These are phyloP conservation scores for Aspergillus clavatus DNA, from an alignment of 2,329 filamentous ascomycete genomes.

Conservation along the genomic window DNA sequence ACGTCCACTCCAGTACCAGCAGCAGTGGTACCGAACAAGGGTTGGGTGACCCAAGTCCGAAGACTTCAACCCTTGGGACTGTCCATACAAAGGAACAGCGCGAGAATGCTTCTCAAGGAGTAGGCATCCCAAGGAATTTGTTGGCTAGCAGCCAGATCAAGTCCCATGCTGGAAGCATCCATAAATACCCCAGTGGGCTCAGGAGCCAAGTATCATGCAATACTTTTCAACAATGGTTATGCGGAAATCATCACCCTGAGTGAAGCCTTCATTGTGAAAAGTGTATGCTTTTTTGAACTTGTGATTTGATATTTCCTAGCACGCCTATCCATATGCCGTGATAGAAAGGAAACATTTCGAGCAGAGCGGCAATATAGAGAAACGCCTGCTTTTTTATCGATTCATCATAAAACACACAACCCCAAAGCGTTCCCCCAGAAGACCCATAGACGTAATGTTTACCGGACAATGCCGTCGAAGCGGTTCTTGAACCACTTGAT, in stretches of 20 bases:
- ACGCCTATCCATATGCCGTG: constrained; percentile 38
- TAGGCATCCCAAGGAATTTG: neutral
- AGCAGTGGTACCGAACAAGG: constrained; percentile 11
- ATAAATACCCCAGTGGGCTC: neutral
- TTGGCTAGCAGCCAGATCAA: neutral
- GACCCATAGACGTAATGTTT: constrained; percentile 47
- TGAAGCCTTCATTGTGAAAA: constrained; percentile 56
- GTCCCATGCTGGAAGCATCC: neutral
- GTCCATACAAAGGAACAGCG: neutral
- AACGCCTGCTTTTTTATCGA: constrained; percentile 27
- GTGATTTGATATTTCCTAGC: constrained; percentile 38
- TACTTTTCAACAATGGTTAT: constrained; percentile 53
- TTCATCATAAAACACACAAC: constrained; percentile 32
- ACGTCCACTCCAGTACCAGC: constrained; percentile 18
- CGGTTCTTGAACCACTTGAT: constrained; percentile 96
- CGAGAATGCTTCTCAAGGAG: neutral
- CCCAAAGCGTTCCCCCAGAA: constrained; percentile 23
- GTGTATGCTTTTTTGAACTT: constrained; percentile 38
- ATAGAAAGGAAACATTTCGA: constrained; percentile 30
- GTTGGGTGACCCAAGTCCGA: constrained; percentile 17
- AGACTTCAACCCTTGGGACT: neutral
- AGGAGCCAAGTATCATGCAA: constrained; percentile 17
- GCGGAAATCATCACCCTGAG: constrained; percentile 51
- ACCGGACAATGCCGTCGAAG: constrained; percentile 98
- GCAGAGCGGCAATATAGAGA: constrained; percentile 19